phyloP scores from a whole-genome alignment of 108 stramenopile species.

The Skeletonema marinoi region DNA sequence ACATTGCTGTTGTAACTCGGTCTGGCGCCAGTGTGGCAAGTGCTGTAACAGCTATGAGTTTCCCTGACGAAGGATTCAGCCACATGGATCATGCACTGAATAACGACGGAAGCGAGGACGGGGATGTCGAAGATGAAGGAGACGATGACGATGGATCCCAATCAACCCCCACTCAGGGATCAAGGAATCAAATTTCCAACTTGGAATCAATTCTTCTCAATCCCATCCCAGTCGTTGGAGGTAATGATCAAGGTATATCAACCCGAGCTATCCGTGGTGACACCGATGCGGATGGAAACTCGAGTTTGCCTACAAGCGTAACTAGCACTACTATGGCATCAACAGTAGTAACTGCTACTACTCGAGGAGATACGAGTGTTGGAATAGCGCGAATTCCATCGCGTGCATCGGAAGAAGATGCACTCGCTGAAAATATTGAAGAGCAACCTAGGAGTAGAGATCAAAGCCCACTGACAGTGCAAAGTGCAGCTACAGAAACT shows the following conservation, averaged over 20 bases:
- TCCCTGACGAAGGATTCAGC: conserved; percentile 41
- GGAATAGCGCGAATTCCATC: conserved; percentile 33
- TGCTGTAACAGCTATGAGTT: conserved; percentile 59
- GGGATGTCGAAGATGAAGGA: conserved; percentile 49
- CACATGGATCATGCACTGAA: conserved; percentile 27
- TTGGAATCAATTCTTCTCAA: conserved; percentile 60
- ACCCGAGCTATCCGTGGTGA: conserved; percentile 49
- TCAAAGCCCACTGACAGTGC: conserved; percentile 53
- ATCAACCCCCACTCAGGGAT: conserved; percentile 33
- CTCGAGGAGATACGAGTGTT: conserved; percentile 43
- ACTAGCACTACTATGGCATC: conserved; percentile 49
- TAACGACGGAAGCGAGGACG: conserved; percentile 46
- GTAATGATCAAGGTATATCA: conserved; percentile 48
- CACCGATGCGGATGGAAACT: conserved; percentile 56
- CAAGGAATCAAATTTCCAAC: conserved; percentile 44
- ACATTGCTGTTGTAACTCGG: conserved; percentile 52
- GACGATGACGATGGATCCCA: conserved; percentile 33
- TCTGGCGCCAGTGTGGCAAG: conserved; percentile 60
- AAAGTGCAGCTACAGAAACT: conserved; percentile 40
- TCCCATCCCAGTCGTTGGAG: conserved; percentile 27
- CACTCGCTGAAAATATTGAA: conserved; percentile 17
- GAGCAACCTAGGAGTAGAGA: conserved; percentile 34
- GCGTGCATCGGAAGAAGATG: conserved; percentile 40
- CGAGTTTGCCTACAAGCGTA: conserved; percentile 54
- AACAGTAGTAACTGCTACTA: conserved; percentile 46